Conservation (phyloP, 208 protist species). For the Acanthamoeba healyi region DNA sequence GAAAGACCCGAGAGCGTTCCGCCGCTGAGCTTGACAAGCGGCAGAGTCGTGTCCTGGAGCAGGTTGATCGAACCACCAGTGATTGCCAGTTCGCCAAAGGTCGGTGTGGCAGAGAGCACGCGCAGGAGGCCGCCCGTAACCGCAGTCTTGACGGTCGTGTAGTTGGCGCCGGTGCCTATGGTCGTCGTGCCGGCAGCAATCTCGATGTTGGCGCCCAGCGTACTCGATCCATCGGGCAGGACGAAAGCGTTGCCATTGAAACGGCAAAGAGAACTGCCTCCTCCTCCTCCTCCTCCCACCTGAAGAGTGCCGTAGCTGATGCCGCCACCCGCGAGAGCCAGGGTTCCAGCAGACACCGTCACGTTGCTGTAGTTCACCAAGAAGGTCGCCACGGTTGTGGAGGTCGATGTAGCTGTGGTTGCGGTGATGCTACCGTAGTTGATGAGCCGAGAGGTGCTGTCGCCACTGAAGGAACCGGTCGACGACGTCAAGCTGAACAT, state of each 20-base stretch:
- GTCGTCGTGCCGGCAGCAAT: slow-evolving; percentile 7
- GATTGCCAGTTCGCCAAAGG: slow-evolving; percentile 45
- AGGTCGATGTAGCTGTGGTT: neutral
- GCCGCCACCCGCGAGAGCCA: neutral
- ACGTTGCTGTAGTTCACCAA: slow-evolving; percentile 26
- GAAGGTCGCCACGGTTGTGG: slow-evolving; percentile 62
- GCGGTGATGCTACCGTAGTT: slow-evolving; percentile 51
- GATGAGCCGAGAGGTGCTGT: neutral
- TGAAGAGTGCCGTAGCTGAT: neutral
- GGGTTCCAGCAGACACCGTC: neutral
- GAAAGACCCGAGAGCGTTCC: slow-evolving; percentile 39
- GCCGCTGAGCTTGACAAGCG: neutral
- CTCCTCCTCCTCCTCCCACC: neutral
- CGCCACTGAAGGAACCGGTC: neutral
- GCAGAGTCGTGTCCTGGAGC: neutral
- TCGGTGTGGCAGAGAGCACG: slow-evolving; percentile 1
- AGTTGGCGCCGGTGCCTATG: neutral
- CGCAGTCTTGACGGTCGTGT: neutral
- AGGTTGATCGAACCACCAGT: slow-evolving; percentile 23
- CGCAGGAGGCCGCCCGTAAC: neutral
- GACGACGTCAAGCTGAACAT: slow-evolving; percentile 39
- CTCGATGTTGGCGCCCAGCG: neutral
- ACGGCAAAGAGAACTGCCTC: neutral
- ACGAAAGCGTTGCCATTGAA: neutral
- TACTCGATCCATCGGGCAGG: slow-evolving; percentile 2